Evolutionary conservation across 371 early-diverging fungal species (phyloP).

Genomic region (Smittium culicis): DNA sequence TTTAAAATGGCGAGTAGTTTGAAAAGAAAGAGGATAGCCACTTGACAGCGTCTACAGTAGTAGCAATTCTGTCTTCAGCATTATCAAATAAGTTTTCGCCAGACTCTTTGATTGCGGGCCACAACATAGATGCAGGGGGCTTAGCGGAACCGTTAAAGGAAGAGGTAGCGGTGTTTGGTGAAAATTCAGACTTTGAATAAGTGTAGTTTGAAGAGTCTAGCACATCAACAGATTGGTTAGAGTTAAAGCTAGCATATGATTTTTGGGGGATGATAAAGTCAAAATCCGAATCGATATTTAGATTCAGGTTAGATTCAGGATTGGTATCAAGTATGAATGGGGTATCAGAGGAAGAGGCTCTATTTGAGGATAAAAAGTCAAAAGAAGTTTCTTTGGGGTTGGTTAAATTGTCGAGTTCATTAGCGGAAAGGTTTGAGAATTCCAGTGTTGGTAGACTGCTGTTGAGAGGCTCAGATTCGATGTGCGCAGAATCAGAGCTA

Average conservation of each 20-base stretch:
- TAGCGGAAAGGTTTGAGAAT: background rate
- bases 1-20: conserved; percentile 31
- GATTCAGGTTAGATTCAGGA: background rate
- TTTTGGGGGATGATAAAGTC: background rate
- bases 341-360: background rate
- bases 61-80: conserved; percentile 31
- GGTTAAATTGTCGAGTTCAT: too few relatives aligned
- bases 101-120: conserved; percentile 8
- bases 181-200: background rate
- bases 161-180: background rate
- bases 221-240: background rate
- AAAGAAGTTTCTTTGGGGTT: too few relatives aligned
- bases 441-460: background rate
- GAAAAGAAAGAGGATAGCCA: conserved; percentile 33
- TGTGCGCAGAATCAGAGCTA: background rate
- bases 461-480: background rate
- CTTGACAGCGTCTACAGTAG: conserved; percentile 33
- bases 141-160: too few relatives aligned
- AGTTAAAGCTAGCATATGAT: too few relatives aligned
- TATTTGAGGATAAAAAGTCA: too few relatives aligned
- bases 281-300: background rate
- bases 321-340: background rate
- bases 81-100: conserved; percentile 25
- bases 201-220: background rate
- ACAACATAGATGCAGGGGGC: background rate